phyloP scores from a whole-genome alignment of 768 basidiomycete genomes.

The Amanita rubescens region DNA sequence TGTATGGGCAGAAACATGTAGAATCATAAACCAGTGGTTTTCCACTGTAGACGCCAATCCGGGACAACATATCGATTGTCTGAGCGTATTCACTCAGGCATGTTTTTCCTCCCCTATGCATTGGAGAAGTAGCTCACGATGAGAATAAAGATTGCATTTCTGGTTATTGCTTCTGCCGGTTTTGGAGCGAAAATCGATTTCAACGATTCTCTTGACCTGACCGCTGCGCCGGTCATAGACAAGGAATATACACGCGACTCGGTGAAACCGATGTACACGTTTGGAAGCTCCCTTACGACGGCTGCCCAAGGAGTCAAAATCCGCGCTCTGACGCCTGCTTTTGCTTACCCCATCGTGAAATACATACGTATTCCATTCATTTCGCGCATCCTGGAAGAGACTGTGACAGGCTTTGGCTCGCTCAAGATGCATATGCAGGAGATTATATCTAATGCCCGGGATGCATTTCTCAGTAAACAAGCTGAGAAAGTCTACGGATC shows the following conservation, averaged over 20 bases:
- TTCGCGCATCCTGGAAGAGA: conserved; percentile 22
- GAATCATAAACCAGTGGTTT: too few species aligned
- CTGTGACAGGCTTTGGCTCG: conserved; percentile 26
- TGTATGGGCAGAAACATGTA: too few species aligned
- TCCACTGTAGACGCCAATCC: too few species aligned
- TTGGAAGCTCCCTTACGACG: conserved; percentile 24
- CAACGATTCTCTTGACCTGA: conserved; percentile 16
- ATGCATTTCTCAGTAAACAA: conserved; percentile 18
- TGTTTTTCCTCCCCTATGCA: conserved; percentile 13
- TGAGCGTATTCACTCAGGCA: conserved; percentile 6
- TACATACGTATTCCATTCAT: conserved; percentile 27
- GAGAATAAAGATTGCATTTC: conserved; percentile 19
- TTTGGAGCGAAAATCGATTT: conserved; percentile 24
- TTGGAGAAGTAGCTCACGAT: conserved; percentile 16
- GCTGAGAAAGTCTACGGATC: neutral
- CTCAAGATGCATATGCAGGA: conserved; percentile 34
- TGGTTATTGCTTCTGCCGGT: conserved; percentile 32
- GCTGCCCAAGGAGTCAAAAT: conserved; percentile 25
- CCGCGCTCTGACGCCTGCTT: conserved; percentile 25
- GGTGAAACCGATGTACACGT: conserved; percentile 18
- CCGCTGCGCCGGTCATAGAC: conserved; percentile 25
- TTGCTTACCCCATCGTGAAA: conserved; percentile 24
- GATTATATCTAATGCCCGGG: conserved; percentile 30
- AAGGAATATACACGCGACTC: conserved; percentile 22
- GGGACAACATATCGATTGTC: too few species aligned